Conservation (phyloP, 768 basidiomycete species). For the Boletellus ananiceps region DNA sequence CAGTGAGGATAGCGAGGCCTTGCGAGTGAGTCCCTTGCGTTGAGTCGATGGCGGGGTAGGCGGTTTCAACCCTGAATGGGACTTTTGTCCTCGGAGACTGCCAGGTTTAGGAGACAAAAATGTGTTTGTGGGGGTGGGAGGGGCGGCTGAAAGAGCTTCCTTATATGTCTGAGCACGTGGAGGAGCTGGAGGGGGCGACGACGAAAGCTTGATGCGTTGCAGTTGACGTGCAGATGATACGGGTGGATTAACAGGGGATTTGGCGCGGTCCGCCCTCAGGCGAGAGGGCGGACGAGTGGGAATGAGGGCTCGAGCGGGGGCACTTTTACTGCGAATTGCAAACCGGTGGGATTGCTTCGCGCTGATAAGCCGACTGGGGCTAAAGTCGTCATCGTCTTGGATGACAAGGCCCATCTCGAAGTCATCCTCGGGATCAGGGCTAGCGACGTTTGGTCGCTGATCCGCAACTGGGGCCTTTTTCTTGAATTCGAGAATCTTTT, state of each 20-base stretch:
- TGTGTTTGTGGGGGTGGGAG: conserved; percentile 47
- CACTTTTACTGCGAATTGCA: conserved; percentile 54
- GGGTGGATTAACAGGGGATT: conserved; percentile 68
- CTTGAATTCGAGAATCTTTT: conserved; percentile 50
- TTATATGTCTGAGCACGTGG: conserved; percentile 58
- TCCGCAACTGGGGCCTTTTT: conserved; percentile 54
- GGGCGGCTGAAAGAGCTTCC: conserved; percentile 45
- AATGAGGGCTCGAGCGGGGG: conserved; percentile 48
- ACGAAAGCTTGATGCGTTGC: conserved; percentile 61
- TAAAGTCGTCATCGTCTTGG: conserved; percentile 78
- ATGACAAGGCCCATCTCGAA: conserved; percentile 84
- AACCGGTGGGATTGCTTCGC: conserved; percentile 41
- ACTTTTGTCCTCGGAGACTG: conserved; percentile 79
- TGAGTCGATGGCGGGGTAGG: conserved; percentile 63
- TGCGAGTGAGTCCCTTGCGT: conserved; percentile 57
- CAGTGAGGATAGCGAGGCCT: conserved; percentile 75
- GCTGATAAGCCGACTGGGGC: conserved; percentile 66
- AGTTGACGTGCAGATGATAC: conserved; percentile 65
- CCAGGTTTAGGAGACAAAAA: conserved; percentile 67
- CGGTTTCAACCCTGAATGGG: conserved; percentile 75
- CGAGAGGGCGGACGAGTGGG: conserved; percentile 60
- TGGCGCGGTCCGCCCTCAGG: conserved; percentile 58
- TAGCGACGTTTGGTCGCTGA: conserved; percentile 47
- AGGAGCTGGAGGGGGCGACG: conserved; percentile 59
- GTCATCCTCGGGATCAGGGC: conserved; percentile 73